Conservation (phyloP, 495 filamentous ascomycete species). For the Neurospora sublineolata region DNA sequence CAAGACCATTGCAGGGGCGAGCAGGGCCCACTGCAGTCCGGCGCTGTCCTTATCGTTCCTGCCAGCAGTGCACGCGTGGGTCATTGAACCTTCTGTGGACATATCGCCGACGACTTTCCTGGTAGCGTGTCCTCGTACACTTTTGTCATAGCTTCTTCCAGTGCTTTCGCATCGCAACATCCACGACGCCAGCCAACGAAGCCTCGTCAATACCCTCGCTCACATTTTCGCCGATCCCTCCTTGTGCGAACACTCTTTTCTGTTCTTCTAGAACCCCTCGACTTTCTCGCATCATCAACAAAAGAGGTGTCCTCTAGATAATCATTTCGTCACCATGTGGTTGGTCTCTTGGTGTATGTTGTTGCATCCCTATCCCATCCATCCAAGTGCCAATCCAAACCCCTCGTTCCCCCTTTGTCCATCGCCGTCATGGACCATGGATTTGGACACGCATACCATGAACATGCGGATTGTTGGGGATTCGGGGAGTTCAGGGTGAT, state of each 20-base stretch:
- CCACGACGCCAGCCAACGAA: neutral
- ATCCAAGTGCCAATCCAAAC: neutral
- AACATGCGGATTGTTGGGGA: neutral
- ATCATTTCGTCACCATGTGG: constrained; percentile 58
- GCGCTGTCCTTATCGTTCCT: neutral
- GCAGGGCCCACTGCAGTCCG: neutral
- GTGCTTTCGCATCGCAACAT: neutral
- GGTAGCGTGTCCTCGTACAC: neutral
- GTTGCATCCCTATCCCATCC: neutral
- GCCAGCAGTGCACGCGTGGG: neutral
- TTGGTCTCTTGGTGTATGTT: constrained; percentile 90
- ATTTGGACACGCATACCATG: constrained; percentile 5
- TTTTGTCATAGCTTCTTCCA: neutral
- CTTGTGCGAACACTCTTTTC: neutral
- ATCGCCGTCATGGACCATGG: neutral
- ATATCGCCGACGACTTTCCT: neutral
- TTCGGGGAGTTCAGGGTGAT: neutral
- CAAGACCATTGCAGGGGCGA: neutral
- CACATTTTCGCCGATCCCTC: neutral
- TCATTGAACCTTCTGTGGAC: neutral
- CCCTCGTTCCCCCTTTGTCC: neutral
- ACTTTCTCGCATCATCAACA: neutral
- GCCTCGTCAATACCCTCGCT: neutral
- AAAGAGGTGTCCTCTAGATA: neutral
- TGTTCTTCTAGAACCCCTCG: neutral